Evolutionary conservation across 805 yeast genomes (phyloP).

Genomic region (Candida loeiensis): DNA sequence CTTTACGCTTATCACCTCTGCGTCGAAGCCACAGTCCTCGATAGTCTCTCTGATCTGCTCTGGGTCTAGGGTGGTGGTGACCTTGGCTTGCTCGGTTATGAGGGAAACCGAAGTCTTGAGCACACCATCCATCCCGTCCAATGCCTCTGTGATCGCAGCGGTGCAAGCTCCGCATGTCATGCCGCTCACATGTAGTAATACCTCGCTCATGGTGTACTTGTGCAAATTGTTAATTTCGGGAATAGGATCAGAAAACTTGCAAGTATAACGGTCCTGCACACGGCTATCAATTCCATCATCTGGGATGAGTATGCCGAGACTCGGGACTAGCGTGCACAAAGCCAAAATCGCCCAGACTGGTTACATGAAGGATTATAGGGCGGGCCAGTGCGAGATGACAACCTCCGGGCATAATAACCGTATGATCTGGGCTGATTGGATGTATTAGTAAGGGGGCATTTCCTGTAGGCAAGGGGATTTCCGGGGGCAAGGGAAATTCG

Average conservation of each 20-base stretch:
- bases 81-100: conserved; percentile 27
- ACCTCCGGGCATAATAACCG: not conserved
- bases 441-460: no score
- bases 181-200: conserved; percentile 15
- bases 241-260: not conserved
- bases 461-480: no score
- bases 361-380: no score
- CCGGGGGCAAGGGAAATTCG: no score
- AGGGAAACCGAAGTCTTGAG: conserved; percentile 20
- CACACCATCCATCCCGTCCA: conserved; percentile 15
- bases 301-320: not conserved
- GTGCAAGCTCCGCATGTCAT: conserved; percentile 29
- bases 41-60: conserved; percentile 11
- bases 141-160: conserved; percentile 20
- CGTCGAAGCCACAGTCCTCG: conserved; percentile 61
- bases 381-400: not conserved
- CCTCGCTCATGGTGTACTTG: conserved; percentile 9
- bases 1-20: conserved; percentile 6
- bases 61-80: conserved; percentile 10
- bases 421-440: no score
- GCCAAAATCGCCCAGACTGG: no score
- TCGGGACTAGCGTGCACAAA: not conserved
- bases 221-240: conserved; percentile 7
- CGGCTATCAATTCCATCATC: not conserved
- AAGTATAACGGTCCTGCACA: not conserved